phyloP scores from a whole-genome alignment of 495 filamentous ascomycete genomes.

The Schizothecium vesticola region DNA sequence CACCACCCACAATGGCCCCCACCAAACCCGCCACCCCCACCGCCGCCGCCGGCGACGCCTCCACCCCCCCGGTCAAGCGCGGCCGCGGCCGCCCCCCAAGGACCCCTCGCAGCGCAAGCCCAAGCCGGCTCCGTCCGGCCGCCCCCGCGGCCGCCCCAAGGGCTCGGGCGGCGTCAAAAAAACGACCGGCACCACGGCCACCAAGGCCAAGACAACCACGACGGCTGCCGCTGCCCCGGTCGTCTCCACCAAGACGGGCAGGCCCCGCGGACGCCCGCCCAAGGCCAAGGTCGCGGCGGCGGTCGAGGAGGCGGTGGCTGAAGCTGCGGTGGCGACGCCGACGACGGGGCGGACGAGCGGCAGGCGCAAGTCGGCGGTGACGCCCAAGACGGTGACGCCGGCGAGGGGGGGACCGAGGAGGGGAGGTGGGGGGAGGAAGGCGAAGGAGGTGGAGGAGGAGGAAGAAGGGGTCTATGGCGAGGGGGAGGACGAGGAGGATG shows the following conservation, averaged over 20 bases:
- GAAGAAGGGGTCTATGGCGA: slow-evolving; percentile 1
- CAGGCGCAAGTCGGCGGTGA: slow-evolving; percentile 3
- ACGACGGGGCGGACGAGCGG: slow-evolving; percentile 1
- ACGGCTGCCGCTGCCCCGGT: slow-evolving; percentile 10
- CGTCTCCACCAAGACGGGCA: slow-evolving; percentile 4
- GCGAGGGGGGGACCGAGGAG: slow-evolving; percentile 27
- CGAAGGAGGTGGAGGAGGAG: slow-evolving; percentile 19
- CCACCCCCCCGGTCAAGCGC: slow-evolving; percentile 32
- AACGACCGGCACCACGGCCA: slow-evolving; percentile 10
- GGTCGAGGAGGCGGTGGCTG: slow-evolving; percentile 3
- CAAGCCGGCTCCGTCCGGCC: slow-evolving; percentile 35
- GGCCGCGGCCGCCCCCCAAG: slow-evolving; percentile 41
- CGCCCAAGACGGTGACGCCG: slow-evolving; percentile 14
- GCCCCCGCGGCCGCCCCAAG: slow-evolving; percentile 42
- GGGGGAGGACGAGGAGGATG: slow-evolving; percentile 15
- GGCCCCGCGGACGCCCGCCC: slow-evolving; percentile 5
- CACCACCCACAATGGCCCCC: slow-evolving; percentile 16
- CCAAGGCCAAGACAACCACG: slow-evolving; percentile 17
- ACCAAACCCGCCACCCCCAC: slow-evolving; percentile 7
- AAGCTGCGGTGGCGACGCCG: not conserved
- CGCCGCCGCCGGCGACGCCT: not conserved
- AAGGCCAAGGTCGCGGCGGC: slow-evolving; percentile 7
- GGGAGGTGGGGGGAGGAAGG: slow-evolving; percentile 6
- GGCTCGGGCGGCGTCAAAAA: slow-evolving; percentile 38
- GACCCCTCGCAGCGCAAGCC: slow-evolving; percentile 31